Percentiles rank a stretch among this genome's conserved stretches.
phyloP scores from a whole-genome alignment of 225 moss, liverwort and hornwort species.

The Ulota crispa region DNA sequence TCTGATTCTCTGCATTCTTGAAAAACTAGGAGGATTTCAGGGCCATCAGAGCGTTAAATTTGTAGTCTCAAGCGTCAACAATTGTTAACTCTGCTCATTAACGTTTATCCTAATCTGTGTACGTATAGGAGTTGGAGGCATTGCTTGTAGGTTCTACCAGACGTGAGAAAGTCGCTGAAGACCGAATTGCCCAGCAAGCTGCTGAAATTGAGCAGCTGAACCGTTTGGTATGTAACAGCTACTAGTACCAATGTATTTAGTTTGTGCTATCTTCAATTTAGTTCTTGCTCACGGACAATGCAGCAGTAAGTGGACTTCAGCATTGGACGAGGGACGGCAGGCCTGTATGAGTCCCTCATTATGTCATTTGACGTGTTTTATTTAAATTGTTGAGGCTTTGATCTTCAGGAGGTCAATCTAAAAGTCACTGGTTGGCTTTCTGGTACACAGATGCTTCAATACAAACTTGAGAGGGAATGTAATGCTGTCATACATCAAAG shows the following conservation, averaged over 20 bases:
- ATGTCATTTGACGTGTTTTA: neutral
- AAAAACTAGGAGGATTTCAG: neutral
- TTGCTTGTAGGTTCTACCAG: slow-evolving; percentile 61
- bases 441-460: slow-evolving; percentile 68
- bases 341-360: neutral
- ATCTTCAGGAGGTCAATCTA: neutral
- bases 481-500: slow-evolving; percentile 77
- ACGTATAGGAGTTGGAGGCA: slow-evolving; percentile 54
- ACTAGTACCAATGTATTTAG: neutral
- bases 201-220: slow-evolving; percentile 81
- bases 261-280: no score
- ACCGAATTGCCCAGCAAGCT: slow-evolving; percentile 55
- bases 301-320: neutral
- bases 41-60: neutral
- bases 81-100: neutral
- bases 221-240: slow-evolving; percentile 55
- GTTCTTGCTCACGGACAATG: neutral
- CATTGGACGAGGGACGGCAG: neutral
- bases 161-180: slow-evolving; percentile 71
- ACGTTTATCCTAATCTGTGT: neutral
- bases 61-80: neutral
- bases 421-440: neutral
- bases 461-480: slow-evolving; percentile 85
- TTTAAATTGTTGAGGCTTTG: neutral
- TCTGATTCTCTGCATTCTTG: neutral